Base-by-base conservation (phyloP, 805 yeast genomes). In the Lipomyces yamadae region DNA sequence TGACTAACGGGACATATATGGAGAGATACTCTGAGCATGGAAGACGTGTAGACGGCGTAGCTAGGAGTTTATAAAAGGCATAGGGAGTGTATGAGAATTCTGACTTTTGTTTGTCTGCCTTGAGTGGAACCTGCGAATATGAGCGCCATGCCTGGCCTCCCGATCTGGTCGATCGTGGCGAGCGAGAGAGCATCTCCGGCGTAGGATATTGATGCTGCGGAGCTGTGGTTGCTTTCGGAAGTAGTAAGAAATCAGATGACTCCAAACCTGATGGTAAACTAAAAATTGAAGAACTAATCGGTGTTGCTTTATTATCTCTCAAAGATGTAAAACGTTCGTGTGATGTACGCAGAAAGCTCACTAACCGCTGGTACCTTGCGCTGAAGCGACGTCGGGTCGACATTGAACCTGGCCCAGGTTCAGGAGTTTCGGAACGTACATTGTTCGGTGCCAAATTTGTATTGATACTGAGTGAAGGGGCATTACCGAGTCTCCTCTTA, bases 1-100 rank as follows among this genome's bases (percentile, higher is more conserved):
- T 35, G 42, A 63, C 45, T 2, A 66, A 60, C 11, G 62, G 62
- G 3, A 66, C 37, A 32, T 66, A 66, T 48, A 60, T 5, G 32
- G 33, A 18, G 18, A 66, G 33, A 39, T 60, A 66, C 35, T 63
- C 64, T 10, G 53, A 18, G 34, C 69, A 63, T 5, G 45, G 15
- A 10, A 66, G 34, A 6, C 54, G 61, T 3, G 30, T 15, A 42
- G 58, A 30, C 1, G 56, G 15, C 45, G 64, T 45, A 39, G 45
- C 24, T 15, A 65, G 50, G 6, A 65, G 61, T 7, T 15, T 35
- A 15, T 57, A 35, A n/a, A 65, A 58, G 13, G 68, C 61, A 18
- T 60, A 58, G 4, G 68, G 68, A 5, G 56, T 52, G 13, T 39
- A 50, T 3, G 62, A 64, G 2, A 65, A 50, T n/a, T 42, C 48